A percentile compares a stretch with the other conserved stretches of the same genome.
Evolutionary conservation across 768 basidiomycete species (phyloP).

Genomic region (Hysterangium stoloniferum): DNA sequence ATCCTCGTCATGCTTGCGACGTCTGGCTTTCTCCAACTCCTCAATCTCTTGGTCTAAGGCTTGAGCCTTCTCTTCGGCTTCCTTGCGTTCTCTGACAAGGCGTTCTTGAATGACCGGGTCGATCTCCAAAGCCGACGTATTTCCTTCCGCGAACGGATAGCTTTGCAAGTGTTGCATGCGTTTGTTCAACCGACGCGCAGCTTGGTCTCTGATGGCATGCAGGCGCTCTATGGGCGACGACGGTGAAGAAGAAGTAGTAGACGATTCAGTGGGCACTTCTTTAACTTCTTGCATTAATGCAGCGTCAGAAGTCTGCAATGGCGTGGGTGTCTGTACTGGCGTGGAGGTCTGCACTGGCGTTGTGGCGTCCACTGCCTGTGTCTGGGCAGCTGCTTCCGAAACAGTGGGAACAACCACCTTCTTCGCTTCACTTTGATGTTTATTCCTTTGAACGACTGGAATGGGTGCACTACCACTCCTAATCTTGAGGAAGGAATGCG

Average conservation of each 20-base stretch:
- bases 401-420: neutral
- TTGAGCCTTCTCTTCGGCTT: neutral
- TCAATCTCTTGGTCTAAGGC: neutral
- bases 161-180: constrained; percentile 2
- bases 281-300: neutral
- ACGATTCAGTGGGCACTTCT: neutral
- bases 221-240: neutral
- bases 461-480: constrained; percentile 41
- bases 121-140: neutral
- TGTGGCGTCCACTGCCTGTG: neutral
- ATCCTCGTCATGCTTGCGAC: neutral
- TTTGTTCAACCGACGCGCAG: neutral
- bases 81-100: neutral
- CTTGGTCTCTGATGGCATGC: neutral
- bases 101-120: neutral
- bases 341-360: neutral
- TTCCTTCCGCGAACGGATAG: neutral
- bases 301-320: neutral
- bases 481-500: constrained; percentile 73
- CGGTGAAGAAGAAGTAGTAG: neutral
- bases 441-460: constrained; percentile 21
- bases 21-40: constrained; percentile 8
- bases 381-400: neutral
- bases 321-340: neutral
- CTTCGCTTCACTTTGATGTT: neutral